A percentile compares a stretch with the other conserved stretches of the same genome.
These are phyloP conservation scores for Monascus purpureus DNA, from an alignment of 495 filamentous ascomycete genomes.

Conservation along the genomic window DNA sequence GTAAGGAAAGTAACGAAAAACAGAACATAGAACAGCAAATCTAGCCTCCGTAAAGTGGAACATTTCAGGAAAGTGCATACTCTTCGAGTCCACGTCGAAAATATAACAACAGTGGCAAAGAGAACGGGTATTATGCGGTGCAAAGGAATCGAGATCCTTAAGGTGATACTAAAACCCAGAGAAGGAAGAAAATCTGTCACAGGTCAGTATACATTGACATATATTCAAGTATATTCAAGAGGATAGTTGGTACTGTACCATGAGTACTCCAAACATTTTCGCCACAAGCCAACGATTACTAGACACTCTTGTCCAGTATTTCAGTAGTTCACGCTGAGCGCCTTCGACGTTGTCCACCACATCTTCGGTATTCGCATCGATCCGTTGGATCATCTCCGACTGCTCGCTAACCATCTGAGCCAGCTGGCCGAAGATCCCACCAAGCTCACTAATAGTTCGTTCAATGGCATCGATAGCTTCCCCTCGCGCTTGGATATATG, in stretches of 20 bases:
- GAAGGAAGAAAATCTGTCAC: conserved; percentile 41
- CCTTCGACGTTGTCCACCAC: conserved; percentile 96
- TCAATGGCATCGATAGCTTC: conserved; percentile 97
- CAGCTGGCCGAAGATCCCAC: conserved; percentile 93
- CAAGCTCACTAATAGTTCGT: conserved; percentile 83
- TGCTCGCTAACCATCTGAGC: conserved; percentile 96
- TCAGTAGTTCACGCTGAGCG: conserved; percentile 81
- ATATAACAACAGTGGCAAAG: no score
- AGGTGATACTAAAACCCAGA: conserved; percentile 45
- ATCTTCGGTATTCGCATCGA: conserved; percentile 91
- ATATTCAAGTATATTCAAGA: background rate
- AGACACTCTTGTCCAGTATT: conserved; percentile 89
- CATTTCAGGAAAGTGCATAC: no score
- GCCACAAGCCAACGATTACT: conserved; percentile 94
- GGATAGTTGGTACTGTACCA: conserved; percentile 28
- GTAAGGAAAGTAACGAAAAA: no score
- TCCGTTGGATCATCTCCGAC: conserved; percentile 82
- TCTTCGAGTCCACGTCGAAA: no score
- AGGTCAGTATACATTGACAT: conserved; percentile 6
- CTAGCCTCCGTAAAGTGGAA: no score
- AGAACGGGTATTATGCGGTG: no score
- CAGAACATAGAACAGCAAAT: no score
- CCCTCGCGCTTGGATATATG: conserved; percentile 83
- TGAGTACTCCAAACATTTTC: conserved; percentile 94
- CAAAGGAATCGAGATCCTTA: conserved; percentile 13